phyloP scores from a whole-genome alignment of 139 green algal species.

The Yamagishiella unicocca region DNA sequence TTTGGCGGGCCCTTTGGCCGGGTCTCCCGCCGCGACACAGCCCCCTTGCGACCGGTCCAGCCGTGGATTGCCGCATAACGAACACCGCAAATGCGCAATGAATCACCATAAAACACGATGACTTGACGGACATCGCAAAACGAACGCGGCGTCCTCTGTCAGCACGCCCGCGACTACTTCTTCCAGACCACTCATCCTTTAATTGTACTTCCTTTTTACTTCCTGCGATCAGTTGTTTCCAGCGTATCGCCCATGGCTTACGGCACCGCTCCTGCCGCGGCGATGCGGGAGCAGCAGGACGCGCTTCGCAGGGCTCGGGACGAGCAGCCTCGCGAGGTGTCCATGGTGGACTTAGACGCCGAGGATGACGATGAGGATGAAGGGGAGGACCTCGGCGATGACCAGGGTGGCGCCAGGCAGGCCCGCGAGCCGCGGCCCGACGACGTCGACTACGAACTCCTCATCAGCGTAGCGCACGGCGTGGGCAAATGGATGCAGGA shows the following conservation, averaged over 20 bases:
- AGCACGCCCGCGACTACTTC: too few species aligned
- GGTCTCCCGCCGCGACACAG: too few species aligned
- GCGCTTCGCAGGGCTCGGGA: neutral
- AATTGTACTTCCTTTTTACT: too few species aligned
- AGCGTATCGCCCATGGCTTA: conserved; percentile 33
- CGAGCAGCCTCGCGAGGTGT: neutral
- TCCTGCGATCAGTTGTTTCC: too few species aligned
- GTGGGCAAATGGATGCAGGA: conserved; percentile 71
- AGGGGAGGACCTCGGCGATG: neutral
- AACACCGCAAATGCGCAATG: too few species aligned
- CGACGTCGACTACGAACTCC: conserved; percentile 78
- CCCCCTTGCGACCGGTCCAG: too few species aligned
- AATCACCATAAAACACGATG: too few species aligned
- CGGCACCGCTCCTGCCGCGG: neutral
- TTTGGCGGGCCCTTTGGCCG: neutral
- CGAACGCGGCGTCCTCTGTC: too few species aligned
- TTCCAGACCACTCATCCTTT: too few species aligned
- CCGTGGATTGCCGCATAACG: too few species aligned
- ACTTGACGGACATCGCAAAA: too few species aligned
- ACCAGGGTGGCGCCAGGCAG: neutral
- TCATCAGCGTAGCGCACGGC: conserved; percentile 83
- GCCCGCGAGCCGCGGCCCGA: neutral
- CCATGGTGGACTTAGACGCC: neutral
- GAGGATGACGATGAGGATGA: neutral
- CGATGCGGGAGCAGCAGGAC: neutral